A percentile compares a stretch with the other conserved stretches of the same genome.
Conservation (phyloP, 2,329 filamentous ascomycete genomes). For the Fusarium foetens region DNA sequence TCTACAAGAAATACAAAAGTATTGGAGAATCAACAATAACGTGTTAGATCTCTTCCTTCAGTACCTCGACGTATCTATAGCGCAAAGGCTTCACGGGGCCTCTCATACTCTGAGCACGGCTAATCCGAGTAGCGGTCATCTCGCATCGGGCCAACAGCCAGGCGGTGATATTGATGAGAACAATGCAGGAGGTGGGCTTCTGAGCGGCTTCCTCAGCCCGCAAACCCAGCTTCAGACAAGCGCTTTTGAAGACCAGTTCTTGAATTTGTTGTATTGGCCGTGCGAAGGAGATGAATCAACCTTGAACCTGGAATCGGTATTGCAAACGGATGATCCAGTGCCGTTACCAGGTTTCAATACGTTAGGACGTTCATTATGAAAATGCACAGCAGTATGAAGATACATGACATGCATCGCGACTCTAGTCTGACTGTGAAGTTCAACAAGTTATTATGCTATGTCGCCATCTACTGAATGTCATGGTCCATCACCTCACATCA, state of each 20-base stretch:
- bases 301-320: background rate
- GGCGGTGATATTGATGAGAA: background rate
- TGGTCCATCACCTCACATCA: too few species aligned
- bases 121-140: background rate
- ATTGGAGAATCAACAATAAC: background rate
- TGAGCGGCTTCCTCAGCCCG: background rate
- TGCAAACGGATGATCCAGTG: background rate
- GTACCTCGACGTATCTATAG: background rate
- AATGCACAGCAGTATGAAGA: too few species aligned
- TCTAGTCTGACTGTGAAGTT: too few species aligned
- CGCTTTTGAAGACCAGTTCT: background rate
- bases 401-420: too few species aligned
- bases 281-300: background rate
- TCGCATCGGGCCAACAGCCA: background rate
- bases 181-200: background rate
- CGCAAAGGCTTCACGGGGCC: background rate
- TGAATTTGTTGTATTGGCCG: background rate
- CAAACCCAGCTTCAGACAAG: background rate
- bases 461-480: too few species aligned
- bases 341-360: background rate
- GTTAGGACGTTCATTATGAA: background rate
- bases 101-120: background rate
- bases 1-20: background rate
- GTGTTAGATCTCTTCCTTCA: background rate
- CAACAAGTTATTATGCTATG: too few species aligned